These are phyloP conservation scores for Geosiphon pyriformis DNA, from an alignment of 192 early-diverging fungal species.

Conservation along the genomic window DNA sequence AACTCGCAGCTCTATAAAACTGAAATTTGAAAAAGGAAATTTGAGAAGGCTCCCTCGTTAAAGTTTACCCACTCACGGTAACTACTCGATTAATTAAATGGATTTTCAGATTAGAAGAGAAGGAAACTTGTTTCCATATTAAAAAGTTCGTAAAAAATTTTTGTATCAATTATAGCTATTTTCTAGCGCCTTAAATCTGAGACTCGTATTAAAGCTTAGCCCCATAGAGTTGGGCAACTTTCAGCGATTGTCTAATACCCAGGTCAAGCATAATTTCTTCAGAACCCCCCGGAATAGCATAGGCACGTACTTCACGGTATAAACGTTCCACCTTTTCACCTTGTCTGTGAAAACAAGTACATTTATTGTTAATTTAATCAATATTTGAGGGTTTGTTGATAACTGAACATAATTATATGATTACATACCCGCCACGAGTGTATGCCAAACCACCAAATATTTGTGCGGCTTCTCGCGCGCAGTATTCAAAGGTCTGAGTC, in stretches of 20 bases:
- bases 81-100: too few species aligned
- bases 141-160: too few species aligned
- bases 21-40: too few species aligned
- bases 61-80: too few species aligned
- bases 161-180: too few species aligned
- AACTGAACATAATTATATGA: constrained; percentile 6
- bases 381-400: neutral
- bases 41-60: too few species aligned
- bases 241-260: constrained; percentile 73
- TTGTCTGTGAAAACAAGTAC: constrained; percentile 31
- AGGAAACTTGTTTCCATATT: too few species aligned
- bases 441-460: constrained; percentile 86
- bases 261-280: constrained; percentile 90
- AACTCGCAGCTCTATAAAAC: too few species aligned
- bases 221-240: constrained; percentile 73
- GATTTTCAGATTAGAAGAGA: too few species aligned
- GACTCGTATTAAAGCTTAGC: constrained; percentile 42
- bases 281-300: constrained; percentile 80
- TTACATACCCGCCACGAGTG: constrained; percentile 54
- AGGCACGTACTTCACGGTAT: constrained; percentile 80
- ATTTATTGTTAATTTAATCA: neutral
- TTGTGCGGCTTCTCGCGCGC: constrained; percentile 85
- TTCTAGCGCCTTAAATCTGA: too few species aligned
- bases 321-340: constrained; percentile 75
- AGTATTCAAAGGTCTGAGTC: constrained; percentile 83